A percentile compares a stretch with the other conserved stretches of the same genome.
Conservation (phyloP, 345 rosid genomes). For the Euphorbia tirucalli region DNA sequence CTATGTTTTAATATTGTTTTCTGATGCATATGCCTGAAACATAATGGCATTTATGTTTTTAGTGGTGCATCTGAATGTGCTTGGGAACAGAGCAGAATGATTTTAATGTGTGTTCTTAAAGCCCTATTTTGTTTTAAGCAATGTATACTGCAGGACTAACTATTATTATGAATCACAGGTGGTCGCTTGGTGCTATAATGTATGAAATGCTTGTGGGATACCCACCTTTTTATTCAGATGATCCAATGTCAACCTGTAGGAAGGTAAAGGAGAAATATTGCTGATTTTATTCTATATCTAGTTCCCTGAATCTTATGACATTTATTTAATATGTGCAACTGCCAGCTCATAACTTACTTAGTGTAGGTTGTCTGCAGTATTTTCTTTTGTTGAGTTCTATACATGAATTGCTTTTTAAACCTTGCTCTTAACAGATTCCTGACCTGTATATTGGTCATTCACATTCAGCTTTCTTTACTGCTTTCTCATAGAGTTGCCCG, state of each 20-base stretch:
- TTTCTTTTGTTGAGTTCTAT: not conserved
- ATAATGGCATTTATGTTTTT: not conserved
- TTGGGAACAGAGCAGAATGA: not conserved
- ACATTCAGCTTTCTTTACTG: not conserved
- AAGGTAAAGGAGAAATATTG: conserved; percentile 42
- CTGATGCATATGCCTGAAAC: not conserved
- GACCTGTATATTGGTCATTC: not conserved
- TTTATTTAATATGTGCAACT: not conserved
- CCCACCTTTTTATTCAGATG: conserved; percentile 98
- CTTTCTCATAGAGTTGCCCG: not conserved
- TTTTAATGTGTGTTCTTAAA: not conserved
- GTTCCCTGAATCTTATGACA: not conserved
- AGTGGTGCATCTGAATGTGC: conserved; percentile 1
- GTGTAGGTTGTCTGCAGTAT: not conserved
- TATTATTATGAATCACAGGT: conserved; percentile 49
- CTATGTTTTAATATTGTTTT: not conserved
- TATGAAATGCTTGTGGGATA: conserved; percentile 96
- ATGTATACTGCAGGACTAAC: conserved; percentile 17
- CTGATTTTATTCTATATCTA: not conserved
- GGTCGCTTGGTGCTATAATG: conserved; percentile 99
- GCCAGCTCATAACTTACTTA: not conserved
- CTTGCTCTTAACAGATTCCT: not conserved
- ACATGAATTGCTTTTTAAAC: not conserved
- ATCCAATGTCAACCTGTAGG: conserved; percentile 93
- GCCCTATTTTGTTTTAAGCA: conserved; percentile 11